These are phyloP conservation scores for Leptomonas seymouri DNA, from an alignment of 208 protist species.

Conservation along the genomic window DNA sequence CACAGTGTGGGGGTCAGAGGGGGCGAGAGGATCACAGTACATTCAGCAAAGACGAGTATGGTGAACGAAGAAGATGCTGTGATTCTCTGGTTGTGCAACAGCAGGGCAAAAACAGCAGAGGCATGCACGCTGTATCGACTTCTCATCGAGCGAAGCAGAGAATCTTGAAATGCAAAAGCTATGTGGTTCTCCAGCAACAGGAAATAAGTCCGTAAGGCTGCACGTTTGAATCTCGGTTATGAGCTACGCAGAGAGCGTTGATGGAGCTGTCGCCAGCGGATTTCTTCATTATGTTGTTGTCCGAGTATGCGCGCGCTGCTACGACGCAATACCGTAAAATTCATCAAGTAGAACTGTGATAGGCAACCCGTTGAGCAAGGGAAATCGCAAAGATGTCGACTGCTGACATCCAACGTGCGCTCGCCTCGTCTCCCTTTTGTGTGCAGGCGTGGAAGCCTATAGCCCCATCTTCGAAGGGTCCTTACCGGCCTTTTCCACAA, in stretches of 20 bases:
- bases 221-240: too few species aligned
- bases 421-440: neutral
- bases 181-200: too few species aligned
- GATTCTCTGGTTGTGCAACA: too few species aligned
- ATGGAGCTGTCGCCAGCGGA: too few species aligned
- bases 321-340: neutral
- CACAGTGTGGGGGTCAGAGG: neutral
- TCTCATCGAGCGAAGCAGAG: too few species aligned
- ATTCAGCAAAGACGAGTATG: neutral
- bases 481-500: conserved; percentile 78
- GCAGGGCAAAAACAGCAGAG: too few species aligned
- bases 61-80: too few species aligned
- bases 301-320: neutral
- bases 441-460: conserved; percentile 8
- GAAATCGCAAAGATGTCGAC: neutral
- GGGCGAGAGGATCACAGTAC: neutral
- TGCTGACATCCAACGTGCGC: neutral
- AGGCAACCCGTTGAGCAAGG: neutral
- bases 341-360: conserved; percentile 2
- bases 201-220: too few species aligned
- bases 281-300: neutral
- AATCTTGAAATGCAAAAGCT: too few species aligned
- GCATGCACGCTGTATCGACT: too few species aligned
- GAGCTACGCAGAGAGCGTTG: too few species aligned
- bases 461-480: conserved; percentile 76